These are phyloP conservation scores for Crassisporium funariophilum DNA, from an alignment of 768 basidiomycete species.

Conservation along the genomic window DNA sequence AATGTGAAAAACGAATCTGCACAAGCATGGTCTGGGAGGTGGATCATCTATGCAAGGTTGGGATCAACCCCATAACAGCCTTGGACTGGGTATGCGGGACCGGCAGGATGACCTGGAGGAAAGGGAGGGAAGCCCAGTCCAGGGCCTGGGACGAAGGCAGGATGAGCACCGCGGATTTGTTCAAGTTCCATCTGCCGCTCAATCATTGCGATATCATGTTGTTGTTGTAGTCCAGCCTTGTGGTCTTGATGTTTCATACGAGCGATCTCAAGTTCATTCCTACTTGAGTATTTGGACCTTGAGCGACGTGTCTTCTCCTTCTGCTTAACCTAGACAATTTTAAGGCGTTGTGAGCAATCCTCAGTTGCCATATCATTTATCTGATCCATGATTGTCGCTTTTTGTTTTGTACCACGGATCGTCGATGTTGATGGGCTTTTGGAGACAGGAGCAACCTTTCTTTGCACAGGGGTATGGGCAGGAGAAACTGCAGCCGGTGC, in stretches of 20 bases:
- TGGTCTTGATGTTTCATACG: slow-evolving; percentile 4
- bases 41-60: neutral
- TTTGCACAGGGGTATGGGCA: neutral
- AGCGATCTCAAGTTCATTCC: slow-evolving; percentile 7
- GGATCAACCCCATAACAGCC: neutral
- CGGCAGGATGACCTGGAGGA: neutral
- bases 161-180: neutral
- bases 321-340: neutral
- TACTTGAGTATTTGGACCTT: neutral
- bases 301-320: slow-evolving; percentile 4
- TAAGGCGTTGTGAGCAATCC: slow-evolving; percentile 1
- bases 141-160: neutral
- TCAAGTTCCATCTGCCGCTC: slow-evolving; percentile 10
- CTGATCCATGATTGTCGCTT: slow-evolving; percentile 2
- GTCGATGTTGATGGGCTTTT: neutral
- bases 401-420: neutral
- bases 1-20: neutral
- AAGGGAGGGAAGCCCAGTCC: too few relatives aligned
- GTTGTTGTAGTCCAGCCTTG: slow-evolving; percentile 7
- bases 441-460: neutral
- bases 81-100: neutral
- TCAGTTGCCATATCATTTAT: slow-evolving; percentile 4
- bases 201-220: slow-evolving; percentile 9
- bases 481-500: neutral
- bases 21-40: neutral